Evolutionary conservation across 2,329 filamentous ascomycete genomes (phyloP).

Genomic region (Paracorniculantispora psalliotae): DNA sequence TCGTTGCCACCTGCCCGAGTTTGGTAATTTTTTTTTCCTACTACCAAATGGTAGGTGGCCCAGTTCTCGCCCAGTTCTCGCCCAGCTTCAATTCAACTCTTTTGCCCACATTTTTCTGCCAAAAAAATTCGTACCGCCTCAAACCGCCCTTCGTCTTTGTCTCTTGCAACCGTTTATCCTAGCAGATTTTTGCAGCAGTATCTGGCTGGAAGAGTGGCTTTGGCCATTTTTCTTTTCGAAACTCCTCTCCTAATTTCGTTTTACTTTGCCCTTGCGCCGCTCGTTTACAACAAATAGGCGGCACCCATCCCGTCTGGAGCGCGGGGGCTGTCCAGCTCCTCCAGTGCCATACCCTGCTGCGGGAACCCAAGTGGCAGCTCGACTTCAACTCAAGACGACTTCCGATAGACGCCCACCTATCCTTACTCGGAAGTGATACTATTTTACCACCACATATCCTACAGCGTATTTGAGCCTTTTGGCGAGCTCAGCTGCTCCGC

Average conservation of each 20-base stretch:
- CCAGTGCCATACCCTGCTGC: neutral
- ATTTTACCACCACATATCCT: too few relatives aligned
- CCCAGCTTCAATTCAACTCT: neutral
- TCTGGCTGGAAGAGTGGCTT: neutral
- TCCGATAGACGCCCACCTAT: too few relatives aligned
- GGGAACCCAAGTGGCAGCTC: neutral
- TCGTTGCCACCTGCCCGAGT: neutral
- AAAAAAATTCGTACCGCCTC: conserved; percentile 7
- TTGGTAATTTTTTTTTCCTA: conserved; percentile 10
- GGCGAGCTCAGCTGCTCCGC: neutral
- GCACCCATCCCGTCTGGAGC: neutral
- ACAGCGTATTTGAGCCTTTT: too few relatives aligned
- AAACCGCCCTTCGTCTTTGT: neutral
- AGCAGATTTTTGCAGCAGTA: neutral
- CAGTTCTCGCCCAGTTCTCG: neutral
- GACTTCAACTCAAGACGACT: neutral
- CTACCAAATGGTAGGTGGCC: neutral
- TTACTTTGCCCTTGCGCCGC: neutral
- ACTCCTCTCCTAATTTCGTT: neutral
- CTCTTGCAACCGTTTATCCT: neutral
- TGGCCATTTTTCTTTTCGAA: neutral
- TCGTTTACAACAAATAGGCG: conserved; percentile 5
- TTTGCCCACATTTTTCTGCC: conserved; percentile 1
- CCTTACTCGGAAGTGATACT: too few relatives aligned
- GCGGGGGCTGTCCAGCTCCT: conserved; percentile 1